A percentile compares a stretch with the other conserved stretches of the same genome.
These are phyloP conservation scores for Colletotrichum spinosum DNA, from an alignment of 2,329 filamentous ascomycete genomes.

Conservation along the genomic window DNA sequence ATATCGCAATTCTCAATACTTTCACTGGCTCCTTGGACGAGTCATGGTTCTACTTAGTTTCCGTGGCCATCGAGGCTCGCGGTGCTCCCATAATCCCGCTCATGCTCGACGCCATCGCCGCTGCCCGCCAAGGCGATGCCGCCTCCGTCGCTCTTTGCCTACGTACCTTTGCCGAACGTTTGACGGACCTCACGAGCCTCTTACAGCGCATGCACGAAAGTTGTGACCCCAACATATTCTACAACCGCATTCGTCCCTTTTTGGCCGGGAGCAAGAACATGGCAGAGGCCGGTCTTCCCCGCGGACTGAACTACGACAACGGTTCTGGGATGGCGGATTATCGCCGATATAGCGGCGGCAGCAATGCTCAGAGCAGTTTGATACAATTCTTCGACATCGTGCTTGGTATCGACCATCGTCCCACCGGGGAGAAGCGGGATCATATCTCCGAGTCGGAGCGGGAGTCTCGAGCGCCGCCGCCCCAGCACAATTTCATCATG, in stretches of 20 bases:
- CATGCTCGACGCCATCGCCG: constrained; percentile 88
- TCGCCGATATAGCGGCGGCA: constrained; percentile 90
- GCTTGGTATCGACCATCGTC: constrained; percentile 88
- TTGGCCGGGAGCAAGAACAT: constrained; percentile 98
- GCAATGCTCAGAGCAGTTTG: constrained; percentile 95
- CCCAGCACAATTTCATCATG: constrained; percentile 87
- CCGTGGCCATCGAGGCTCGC: constrained; percentile 93
- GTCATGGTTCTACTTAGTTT: constrained; percentile 98
- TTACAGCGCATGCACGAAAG: constrained; percentile 93
- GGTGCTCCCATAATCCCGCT: constrained; percentile 88
- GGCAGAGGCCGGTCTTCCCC: constrained; percentile 89
- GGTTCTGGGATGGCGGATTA: constrained; percentile 76
- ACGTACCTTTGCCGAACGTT: constrained; percentile 83
- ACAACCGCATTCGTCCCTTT: constrained; percentile 95
- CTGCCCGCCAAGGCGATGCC: constrained; percentile 77
- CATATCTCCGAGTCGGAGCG: constrained; percentile 57
- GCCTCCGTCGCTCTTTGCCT: constrained; percentile 81
- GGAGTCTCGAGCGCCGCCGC: constrained; percentile 51
- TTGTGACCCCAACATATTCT: constrained; percentile 95
- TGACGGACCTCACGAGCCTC: constrained; percentile 85
- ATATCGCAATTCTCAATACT: constrained; percentile 87
- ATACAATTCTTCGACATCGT: constrained; percentile 98
- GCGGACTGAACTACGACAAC: constrained; percentile 89
- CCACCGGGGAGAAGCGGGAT: constrained; percentile 79
- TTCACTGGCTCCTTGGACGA: constrained; percentile 96